These are phyloP conservation scores for Pyricularia grisea DNA, from an alignment of 2,329 filamentous ascomycete species.

Conservation along the genomic window DNA sequence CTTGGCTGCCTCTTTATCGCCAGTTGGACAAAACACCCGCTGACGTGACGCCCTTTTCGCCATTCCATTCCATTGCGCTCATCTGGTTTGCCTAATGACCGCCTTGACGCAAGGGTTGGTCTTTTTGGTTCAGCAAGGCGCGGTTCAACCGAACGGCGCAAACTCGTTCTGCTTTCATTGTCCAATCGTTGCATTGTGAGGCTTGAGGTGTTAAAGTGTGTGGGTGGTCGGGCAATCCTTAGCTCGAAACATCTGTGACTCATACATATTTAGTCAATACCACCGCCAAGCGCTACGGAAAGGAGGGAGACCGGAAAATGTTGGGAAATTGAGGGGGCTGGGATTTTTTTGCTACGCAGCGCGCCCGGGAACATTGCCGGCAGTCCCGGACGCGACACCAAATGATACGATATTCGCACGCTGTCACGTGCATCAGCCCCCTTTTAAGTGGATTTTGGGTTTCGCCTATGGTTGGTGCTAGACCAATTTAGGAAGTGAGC, in stretches of 20 bases:
- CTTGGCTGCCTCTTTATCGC: background rate
- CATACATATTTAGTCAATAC: background rate
- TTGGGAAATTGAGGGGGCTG: background rate
- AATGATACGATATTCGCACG: slow-evolving; percentile 1
- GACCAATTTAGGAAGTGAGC: background rate
- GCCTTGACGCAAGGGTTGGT: background rate
- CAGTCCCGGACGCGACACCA: background rate
- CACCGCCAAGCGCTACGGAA: background rate
- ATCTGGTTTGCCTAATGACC: background rate
- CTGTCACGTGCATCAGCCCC: background rate
- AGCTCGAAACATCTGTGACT: background rate
- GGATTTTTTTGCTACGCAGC: background rate
- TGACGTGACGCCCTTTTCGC: background rate
- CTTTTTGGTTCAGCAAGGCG: background rate
- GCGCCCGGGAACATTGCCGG: background rate
- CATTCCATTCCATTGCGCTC: background rate
- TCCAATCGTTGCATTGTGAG: background rate
- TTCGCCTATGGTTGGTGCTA: background rate
- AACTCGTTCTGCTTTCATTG: background rate
- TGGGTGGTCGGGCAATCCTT: background rate
- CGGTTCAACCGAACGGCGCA: background rate
- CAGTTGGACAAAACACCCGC: background rate
- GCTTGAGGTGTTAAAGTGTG: background rate
- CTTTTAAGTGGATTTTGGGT: background rate
- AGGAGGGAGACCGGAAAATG: background rate